phyloP scores from a whole-genome alignment of 2,329 filamentous ascomycete genomes.

The Fusarium chuoi region DNA sequence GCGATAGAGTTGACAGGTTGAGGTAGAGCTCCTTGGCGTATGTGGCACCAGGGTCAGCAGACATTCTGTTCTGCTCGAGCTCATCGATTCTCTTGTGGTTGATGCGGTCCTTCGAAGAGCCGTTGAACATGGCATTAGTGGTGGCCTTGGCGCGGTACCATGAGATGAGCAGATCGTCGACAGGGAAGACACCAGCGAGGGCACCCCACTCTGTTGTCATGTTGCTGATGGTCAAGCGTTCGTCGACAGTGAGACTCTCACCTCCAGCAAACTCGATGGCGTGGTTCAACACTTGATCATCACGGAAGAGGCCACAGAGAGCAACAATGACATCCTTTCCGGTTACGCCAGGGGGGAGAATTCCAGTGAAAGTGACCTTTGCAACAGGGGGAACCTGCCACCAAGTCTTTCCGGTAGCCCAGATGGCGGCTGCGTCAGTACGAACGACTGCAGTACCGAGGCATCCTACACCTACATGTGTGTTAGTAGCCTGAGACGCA shows the following conservation, averaged over 20 bases:
- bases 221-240: constrained; percentile 78
- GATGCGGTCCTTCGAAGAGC: constrained; percentile 67
- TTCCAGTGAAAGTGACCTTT: constrained; percentile 80
- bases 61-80: constrained; percentile 72
- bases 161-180: constrained; percentile 74
- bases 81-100: constrained; percentile 79
- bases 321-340: constrained; percentile 96
- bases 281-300: constrained; percentile 91
- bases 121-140: constrained; percentile 68
- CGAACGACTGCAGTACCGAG: constrained; percentile 74
- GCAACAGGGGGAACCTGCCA: constrained; percentile 89
- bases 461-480: constrained; percentile 7
- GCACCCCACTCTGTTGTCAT: constrained; percentile 89
- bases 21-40: constrained; percentile 89
- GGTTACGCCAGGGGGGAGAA: constrained; percentile 80
- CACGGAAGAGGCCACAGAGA: constrained; percentile 85
- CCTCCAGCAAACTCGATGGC: constrained; percentile 88
- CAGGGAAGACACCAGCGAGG: constrained; percentile 72
- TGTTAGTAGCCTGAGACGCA: background rate
- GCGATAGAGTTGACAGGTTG: constrained; percentile 83
- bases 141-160: constrained; percentile 86
- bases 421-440: constrained; percentile 88
- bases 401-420: constrained; percentile 86
- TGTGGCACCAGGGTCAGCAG: constrained; percentile 78
- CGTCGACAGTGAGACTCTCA: constrained; percentile 77